Evolutionary conservation across 495 filamentous ascomycete species (phyloP), one percentile per base, ranked within the genome.

Genomic region (Barbatosphaeria neglecta): DNA sequence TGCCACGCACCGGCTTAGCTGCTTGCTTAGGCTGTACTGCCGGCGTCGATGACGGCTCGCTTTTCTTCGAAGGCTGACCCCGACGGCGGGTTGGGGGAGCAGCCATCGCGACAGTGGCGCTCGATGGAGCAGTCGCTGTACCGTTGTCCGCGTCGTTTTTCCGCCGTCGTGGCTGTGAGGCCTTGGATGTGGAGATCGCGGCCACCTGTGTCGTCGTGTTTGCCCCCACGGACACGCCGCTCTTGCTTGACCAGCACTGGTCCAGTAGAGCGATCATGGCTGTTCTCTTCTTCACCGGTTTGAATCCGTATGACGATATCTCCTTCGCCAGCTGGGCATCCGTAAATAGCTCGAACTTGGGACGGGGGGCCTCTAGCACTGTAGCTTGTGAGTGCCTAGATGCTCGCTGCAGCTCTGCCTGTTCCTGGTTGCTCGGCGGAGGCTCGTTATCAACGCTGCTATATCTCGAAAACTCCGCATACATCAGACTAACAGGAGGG

Each of bases 191-290:
- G 11, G 57, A 58, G n/a, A 61, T 52, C 6, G 52, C 17, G n/a
- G 52, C 42, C 24, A 43, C 45, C 46, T 50, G 11, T 13, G 31
- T 2, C 11, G 46, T 18, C 11, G 44, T 44, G 22, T 27, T 42
- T 50, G 45, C n/a, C n/a, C n/a, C n/a, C n/a, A n/a, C 46, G 37
- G 27, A 10, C 3, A 11, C 38, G 0, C 38, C 13, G n/a, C 50
- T 57, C 50, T 70, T 68, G 24, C 67, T 70, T 31, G 74, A 61
- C 86, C 87, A 93, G 56, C 87, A 92, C 54, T 77, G 77, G 44
- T 86, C 66, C 5, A 92, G 64, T 11, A 87, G 57, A 11, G 76
- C 65, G 25, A 92, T 82, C 84, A 86, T 87, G 10, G 77, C 74
- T 44, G 75, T 67, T 16, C 86, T 75, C 44, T 69, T 78, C 55